Percentiles rank a stretch among this genome's conserved stretches.
Evolutionary conservation across 495 filamentous ascomycete species (phyloP).

Genomic region (Amphirosellinia nigrospora): DNA sequence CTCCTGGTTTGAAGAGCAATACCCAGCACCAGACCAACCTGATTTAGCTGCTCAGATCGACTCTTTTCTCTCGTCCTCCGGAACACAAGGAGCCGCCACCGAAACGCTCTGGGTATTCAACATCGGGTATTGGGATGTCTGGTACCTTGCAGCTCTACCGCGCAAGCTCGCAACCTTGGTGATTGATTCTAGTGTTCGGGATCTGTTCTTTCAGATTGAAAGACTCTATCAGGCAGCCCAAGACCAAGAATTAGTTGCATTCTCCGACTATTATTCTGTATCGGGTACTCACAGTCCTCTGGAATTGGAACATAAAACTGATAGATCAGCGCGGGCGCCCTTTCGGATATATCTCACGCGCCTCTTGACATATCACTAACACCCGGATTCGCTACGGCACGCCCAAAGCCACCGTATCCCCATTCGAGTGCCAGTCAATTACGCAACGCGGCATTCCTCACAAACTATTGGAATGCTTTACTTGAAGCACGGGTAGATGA

Average conservation of each 20-base stretch:
- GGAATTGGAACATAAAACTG: neutral
- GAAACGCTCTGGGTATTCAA: constrained; percentile 55
- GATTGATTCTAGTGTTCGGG: constrained; percentile 36
- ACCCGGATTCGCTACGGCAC: constrained; percentile 45
- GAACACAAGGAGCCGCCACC: constrained; percentile 29
- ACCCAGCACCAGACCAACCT: constrained; percentile 37
- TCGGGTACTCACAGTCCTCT: neutral
- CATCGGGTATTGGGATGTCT: constrained; percentile 57
- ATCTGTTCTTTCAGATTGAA: constrained; percentile 50
- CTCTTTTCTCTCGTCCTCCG: constrained; percentile 42
- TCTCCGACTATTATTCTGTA: constrained; percentile 28
- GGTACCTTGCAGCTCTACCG: constrained; percentile 50
- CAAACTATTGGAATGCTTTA: constrained; percentile 40
- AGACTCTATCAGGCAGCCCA: constrained; percentile 47
- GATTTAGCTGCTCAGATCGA: constrained; percentile 51
- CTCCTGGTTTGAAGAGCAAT: constrained; percentile 44
- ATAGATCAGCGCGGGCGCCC: constrained; percentile 5
- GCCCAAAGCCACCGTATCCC: constrained; percentile 35
- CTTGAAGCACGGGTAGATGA: constrained; percentile 33
- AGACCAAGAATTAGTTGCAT: constrained; percentile 37
- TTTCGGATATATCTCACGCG: constrained; percentile 52
- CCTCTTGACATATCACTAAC: constrained; percentile 53
- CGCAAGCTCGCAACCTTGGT: constrained; percentile 37
- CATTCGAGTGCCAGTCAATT: constrained; percentile 42
- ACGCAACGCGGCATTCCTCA: constrained; percentile 45